Evolutionary conservation across 2,329 filamentous ascomycete species (phyloP).

Genomic region (Colletotrichum shisoi): DNA sequence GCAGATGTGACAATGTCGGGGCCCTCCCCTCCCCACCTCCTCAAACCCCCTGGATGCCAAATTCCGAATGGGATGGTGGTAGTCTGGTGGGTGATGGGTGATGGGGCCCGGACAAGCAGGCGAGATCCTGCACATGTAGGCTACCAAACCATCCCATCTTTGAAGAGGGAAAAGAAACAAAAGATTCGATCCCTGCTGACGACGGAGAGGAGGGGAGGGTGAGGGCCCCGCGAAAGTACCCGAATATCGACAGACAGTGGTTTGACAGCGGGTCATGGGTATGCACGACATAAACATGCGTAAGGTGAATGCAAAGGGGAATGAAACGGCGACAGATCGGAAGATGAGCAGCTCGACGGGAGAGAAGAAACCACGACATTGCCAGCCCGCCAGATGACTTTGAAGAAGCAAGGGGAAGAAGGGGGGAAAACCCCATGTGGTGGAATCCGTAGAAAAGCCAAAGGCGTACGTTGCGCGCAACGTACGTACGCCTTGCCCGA

Average conservation of each 20-base stretch:
- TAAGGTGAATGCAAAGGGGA: slow-evolving; percentile 25
- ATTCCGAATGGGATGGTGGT: slow-evolving; percentile 22
- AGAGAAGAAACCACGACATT: slow-evolving; percentile 10
- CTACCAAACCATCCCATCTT: slow-evolving; percentile 25
- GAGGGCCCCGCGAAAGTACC: slow-evolving; percentile 8
- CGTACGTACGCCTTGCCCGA: slow-evolving; percentile 1
- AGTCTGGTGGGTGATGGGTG: not conserved
- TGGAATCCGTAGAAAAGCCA: too few relatives aligned
- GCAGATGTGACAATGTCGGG: slow-evolving; percentile 35
- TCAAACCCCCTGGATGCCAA: slow-evolving; percentile 21
- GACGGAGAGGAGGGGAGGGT: not conserved
- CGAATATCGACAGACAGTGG: slow-evolving; percentile 36
- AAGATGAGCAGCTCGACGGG: not conserved
- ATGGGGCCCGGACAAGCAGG: slow-evolving; percentile 21
- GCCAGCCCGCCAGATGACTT: slow-evolving; percentile 7
- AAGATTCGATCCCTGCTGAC: slow-evolving; percentile 19
- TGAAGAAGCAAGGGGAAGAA: too few relatives aligned
- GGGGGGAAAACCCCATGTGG: too few relatives aligned
- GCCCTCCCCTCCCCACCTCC: not conserved
- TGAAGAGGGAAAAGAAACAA: slow-evolving; percentile 9
- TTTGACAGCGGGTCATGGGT: slow-evolving; percentile 32
- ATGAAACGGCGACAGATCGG: slow-evolving; percentile 23
- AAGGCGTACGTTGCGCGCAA: not conserved
- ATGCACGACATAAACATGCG: slow-evolving; percentile 34
- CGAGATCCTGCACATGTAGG: slow-evolving; percentile 26